phyloP scores from a whole-genome alignment of 2,329 filamentous ascomycete genomes.

The Fusarium algeriense region DNA sequence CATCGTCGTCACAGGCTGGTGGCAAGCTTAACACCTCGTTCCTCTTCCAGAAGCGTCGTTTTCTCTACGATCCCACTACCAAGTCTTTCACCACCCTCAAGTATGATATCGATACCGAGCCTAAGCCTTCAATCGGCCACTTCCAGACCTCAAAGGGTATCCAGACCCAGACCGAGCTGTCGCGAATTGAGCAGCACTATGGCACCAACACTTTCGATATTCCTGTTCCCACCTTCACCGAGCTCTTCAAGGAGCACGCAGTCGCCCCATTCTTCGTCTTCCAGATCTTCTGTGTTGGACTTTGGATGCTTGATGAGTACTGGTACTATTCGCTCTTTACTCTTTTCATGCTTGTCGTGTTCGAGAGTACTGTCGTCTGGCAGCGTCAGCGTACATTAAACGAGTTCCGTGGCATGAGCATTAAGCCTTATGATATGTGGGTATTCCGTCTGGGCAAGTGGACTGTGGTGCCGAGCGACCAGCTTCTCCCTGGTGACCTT shows the following conservation, averaged over 20 bases:
- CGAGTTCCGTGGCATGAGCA: constrained; percentile 99
- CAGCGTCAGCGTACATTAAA: constrained; percentile 94
- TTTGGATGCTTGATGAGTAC: constrained; percentile 99
- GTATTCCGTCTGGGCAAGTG: constrained; percentile 90
- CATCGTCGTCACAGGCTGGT: constrained; percentile 63
- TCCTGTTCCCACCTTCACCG: constrained; percentile 92
- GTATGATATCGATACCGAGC: constrained; percentile 87
- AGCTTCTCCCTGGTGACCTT: constrained; percentile 91
- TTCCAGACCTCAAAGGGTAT: constrained; percentile 88
- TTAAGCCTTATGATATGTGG: constrained; percentile 96
- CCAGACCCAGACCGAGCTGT: constrained; percentile 78
- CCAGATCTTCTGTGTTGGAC: constrained; percentile 96
- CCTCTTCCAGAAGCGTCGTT: constrained; percentile 97
- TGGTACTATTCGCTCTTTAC: constrained; percentile 99
- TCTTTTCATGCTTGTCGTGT: constrained; percentile 96
- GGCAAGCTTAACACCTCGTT: constrained; percentile 86
- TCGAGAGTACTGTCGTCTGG: constrained; percentile 99
- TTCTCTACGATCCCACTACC: constrained; percentile 80
- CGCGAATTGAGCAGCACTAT: constrained; percentile 89
- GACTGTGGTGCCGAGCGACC: constrained; percentile 89
- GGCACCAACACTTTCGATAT: constrained; percentile 97
- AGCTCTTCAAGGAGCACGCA: constrained; percentile 97
- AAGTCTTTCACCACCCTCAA: constrained; percentile 84
- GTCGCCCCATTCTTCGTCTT: constrained; percentile 99
- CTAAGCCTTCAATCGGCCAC: constrained; percentile 79